Base-by-base conservation (phyloP, 768 basidiomycete species). In the Favolaschia claudopus region DNA sequence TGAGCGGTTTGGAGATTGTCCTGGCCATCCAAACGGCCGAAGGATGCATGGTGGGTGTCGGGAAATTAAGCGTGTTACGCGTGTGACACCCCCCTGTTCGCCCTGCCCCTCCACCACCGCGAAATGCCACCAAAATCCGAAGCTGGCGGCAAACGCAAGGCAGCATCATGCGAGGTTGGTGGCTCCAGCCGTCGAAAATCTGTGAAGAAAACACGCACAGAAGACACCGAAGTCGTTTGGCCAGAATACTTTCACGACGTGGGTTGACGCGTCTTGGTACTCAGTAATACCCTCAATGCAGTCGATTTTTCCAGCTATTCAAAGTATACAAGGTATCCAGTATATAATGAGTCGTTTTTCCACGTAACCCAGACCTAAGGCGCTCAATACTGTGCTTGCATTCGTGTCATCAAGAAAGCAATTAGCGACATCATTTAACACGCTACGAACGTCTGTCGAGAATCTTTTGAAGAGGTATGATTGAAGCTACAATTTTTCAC, bases 341-440 rank as follows among this genome's bases (percentile, higher is more conserved):
- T 32, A 43, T 62, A 53, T 29, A 38, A 43, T 20, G 9, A 15
- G 28, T 45, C 31, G 24, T 43, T 34, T 44, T 34, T 27, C 13
- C 36, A 45, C 17, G 43, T 51, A 29, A 17, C 27, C 22, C 33
- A 28, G 4, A 45, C 12, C 17, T 55, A 52, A 96, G 92, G 92
- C 93, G 10, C 76, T 96, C 43, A 96, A 95, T 65, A 93, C 93
- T 14, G 92, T 96, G 5, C 82, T 95, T 36, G 93, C 91, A 0
- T 96, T 96, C 67, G 82, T 93, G 34, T 91, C 92, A 3, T 88
- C 92, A 0, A 82, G 92, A 60, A 91, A 92, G 63, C 85, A 91
- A 62, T 72, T 96, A 31, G 90, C 92, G 7, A 88, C 85, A 7
- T 95, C 92, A 0, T 96, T 95, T 67, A 79, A 86, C 7, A 82